Conservation (phyloP, 495 filamentous ascomycete species). For the Jackrogersella minutella region DNA sequence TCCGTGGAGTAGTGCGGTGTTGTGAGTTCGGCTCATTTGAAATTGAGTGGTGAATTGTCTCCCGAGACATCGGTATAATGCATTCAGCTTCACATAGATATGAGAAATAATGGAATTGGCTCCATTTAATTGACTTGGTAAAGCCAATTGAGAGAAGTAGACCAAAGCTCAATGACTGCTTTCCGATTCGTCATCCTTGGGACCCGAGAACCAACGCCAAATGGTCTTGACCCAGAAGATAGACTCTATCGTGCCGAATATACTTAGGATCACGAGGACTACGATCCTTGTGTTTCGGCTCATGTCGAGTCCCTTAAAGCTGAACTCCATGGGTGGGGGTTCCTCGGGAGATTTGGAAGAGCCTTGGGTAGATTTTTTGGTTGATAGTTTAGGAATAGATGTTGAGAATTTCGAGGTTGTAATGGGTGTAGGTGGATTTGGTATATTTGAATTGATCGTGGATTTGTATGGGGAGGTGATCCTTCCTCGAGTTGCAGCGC, state of each 20-base stretch:
- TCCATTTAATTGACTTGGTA: neutral
- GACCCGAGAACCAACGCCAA: conserved; percentile 27
- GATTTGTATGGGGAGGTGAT: conserved; percentile 9
- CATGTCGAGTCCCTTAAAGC: conserved; percentile 41
- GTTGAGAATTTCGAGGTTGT: conserved; percentile 14
- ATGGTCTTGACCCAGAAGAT: conserved; percentile 40
- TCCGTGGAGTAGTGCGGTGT: neutral
- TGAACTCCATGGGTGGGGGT: conserved; percentile 20
- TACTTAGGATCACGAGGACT: conserved; percentile 35
- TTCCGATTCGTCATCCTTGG: conserved; percentile 12
- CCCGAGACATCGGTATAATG: conserved; percentile 2
- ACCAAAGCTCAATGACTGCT: conserved; percentile 11
- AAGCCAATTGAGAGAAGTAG: conserved; percentile 1
- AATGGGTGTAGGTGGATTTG: conserved; percentile 5
- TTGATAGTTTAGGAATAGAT: conserved; percentile 7
- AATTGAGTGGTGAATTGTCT: conserved; percentile 26
- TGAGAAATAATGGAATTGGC: neutral
- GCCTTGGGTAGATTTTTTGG: conserved; percentile 10
- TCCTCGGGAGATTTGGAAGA: conserved; percentile 21
- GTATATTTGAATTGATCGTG: conserved; percentile 7
- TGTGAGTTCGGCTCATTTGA: neutral
- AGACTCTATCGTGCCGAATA: conserved; percentile 42
- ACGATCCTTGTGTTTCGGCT: conserved; percentile 37
- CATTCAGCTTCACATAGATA: neutral
- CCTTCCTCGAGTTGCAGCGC: conserved; percentile 18